A percentile compares a stretch with the other conserved stretches of the same genome.
These are phyloP conservation scores for Lentinula detonsa DNA, from an alignment of 768 basidiomycete genomes.

Conservation along the genomic window DNA sequence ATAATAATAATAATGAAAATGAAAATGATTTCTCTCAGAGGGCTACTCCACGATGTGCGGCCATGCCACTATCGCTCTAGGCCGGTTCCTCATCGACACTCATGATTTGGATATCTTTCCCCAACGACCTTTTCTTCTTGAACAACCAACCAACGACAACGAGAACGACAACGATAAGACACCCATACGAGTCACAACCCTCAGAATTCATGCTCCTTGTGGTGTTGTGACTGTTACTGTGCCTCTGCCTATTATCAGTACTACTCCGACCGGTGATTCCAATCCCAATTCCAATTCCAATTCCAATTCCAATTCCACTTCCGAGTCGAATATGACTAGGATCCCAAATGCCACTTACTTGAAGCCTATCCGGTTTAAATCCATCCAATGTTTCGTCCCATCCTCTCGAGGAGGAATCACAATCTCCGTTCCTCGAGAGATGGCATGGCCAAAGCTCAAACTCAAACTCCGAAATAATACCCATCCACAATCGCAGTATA, in stretches of 20 bases:
- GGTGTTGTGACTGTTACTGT: slow-evolving; percentile 28
- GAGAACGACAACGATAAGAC: background rate
- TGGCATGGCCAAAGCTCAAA: slow-evolving; percentile 16
- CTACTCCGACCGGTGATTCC: slow-evolving; percentile 11
- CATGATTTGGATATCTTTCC: slow-evolving; percentile 25
- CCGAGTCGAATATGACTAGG: no score
- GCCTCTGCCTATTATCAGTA: slow-evolving; percentile 12
- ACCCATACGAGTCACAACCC: no score
- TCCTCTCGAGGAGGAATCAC: slow-evolving; percentile 14
- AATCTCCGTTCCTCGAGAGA: slow-evolving; percentile 21
- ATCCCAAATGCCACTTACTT: no score
- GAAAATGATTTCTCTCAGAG: slow-evolving; percentile 15
- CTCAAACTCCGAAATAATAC: no score
- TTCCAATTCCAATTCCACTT: no score
- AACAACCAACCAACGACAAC: slow-evolving; percentile 7
- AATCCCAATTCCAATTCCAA: no score
- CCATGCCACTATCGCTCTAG: slow-evolving; percentile 34
- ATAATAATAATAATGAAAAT: no score
- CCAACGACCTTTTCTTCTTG: slow-evolving; percentile 15
- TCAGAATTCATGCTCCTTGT: slow-evolving; percentile 33
- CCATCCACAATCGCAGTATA: no score
- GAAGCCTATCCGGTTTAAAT: slow-evolving; percentile 25
- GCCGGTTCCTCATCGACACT: slow-evolving; percentile 33
- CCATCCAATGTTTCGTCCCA: slow-evolving; percentile 28
- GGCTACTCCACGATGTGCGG: slow-evolving; percentile 39